phyloP scores from a whole-genome alignment of 257 asterid genomes.

The Ajuga chamaepitys region DNA sequence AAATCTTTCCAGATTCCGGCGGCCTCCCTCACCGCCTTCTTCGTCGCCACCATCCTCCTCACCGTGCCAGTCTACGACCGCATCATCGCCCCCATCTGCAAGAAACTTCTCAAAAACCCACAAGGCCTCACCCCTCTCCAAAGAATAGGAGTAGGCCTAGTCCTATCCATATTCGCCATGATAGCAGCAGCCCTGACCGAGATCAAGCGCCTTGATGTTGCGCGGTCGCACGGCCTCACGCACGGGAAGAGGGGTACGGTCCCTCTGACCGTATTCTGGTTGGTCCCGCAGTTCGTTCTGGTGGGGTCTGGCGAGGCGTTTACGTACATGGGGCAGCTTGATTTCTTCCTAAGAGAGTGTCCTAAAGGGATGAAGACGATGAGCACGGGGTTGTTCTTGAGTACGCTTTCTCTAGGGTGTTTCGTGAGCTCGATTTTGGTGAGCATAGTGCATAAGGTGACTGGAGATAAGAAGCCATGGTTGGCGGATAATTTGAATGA shows the following conservation, averaged over 20 bases:
- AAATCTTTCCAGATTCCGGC: slow-evolving; percentile 57
- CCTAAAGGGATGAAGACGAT: slow-evolving; percentile 92
- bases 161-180: slow-evolving; percentile 52
- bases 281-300: slow-evolving; percentile 60
- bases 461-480: slow-evolving; percentile 51
- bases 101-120: slow-evolving; percentile 33
- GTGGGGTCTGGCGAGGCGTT: slow-evolving; percentile 91
- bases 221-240: slow-evolving; percentile 26
- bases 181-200: slow-evolving; percentile 49
- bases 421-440: slow-evolving; percentile 68
- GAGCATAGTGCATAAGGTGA: slow-evolving; percentile 50
- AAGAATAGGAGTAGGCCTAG: slow-evolving; percentile 49
- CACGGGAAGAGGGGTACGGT: slow-evolving; percentile 3
- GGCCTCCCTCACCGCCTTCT: slow-evolving; percentile 63
- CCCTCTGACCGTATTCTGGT: slow-evolving; percentile 60
- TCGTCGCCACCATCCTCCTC: slow-evolving; percentile 54
- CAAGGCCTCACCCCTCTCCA: slow-evolving; percentile 68
- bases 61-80: slow-evolving; percentile 64
- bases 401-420: slow-evolving; percentile 70
- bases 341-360: slow-evolving; percentile 71
- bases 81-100: slow-evolving; percentile 33
- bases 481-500: slow-evolving; percentile 62
- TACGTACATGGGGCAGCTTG: slow-evolving; percentile 80
- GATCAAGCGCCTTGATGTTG: slow-evolving; percentile 36
- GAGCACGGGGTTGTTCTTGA: slow-evolving; percentile 76